These are phyloP conservation scores for Leccinum obscurum DNA, from an alignment of 768 basidiomycete species.

Conservation along the genomic window DNA sequence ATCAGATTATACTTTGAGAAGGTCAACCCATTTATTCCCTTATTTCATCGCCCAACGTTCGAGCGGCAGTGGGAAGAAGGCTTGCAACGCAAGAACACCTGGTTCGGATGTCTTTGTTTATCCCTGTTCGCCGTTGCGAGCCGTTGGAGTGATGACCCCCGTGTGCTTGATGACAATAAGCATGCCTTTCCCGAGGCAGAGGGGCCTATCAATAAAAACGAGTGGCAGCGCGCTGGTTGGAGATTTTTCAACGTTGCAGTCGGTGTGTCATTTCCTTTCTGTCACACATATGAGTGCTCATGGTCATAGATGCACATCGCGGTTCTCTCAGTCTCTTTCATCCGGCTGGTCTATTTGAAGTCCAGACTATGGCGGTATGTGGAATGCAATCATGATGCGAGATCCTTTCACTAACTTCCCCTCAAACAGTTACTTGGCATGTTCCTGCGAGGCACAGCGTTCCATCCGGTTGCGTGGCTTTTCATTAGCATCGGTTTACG, in stretches of 20 bases:
- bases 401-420: constrained; percentile 9
- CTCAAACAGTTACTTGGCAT: constrained; percentile 48
- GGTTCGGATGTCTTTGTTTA: constrained; percentile 63
- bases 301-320: constrained; percentile 48
- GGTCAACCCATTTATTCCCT: constrained; percentile 57
- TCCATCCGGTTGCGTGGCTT: constrained; percentile 54
- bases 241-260: constrained; percentile 58
- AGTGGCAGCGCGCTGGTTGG: constrained; percentile 60
- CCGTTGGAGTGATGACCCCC: constrained; percentile 61
- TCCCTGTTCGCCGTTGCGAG: constrained; percentile 69
- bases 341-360: constrained; percentile 60
- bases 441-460: constrained; percentile 52
- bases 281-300: constrained; percentile 4
- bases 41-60: constrained; percentile 75
- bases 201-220: constrained; percentile 29
- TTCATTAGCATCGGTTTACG: constrained; percentile 53
- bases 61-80: constrained; percentile 55
- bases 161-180: constrained; percentile 46
- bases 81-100: constrained; percentile 53
- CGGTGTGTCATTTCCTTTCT: constrained; percentile 36
- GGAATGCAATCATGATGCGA: constrained; percentile 6
- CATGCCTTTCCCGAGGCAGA: constrained; percentile 24
- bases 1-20: constrained; percentile 70
- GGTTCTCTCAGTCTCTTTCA: constrained; percentile 51
- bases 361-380: constrained; percentile 56